Base-by-base conservation (phyloP, 176 grass and related monocot genomes). In the Musa acuminata region DNA sequence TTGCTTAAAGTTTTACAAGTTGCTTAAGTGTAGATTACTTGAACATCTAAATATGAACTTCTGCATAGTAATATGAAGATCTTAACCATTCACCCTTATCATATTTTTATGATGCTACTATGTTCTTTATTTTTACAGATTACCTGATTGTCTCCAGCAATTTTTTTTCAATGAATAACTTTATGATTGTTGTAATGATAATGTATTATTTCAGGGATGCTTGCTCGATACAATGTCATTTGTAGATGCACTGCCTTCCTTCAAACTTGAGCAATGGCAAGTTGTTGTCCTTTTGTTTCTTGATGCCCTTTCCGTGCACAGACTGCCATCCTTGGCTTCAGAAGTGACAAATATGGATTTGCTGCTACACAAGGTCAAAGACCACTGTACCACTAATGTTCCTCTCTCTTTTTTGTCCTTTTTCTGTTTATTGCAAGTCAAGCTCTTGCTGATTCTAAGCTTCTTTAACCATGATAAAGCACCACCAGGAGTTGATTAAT, bases 211-310 rank as follows among this genome's bases (percentile, higher is more conserved):
- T 49, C 79, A 99, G 95, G 88, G 84, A 2, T 79, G 53, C 24
- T 87, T 94, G 75, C 81, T 99, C 43, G 90, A 91, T 55, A 93
- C 90, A 13, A 94, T 99, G 95, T 91, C 95, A 2, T 85, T 91
- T 73, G 25, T 89, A 25, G 88, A 99, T 13, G 82, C 95, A 14
- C 77, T 94, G 66, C 95, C 90, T 66, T 69, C 84, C 35, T 80
- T 99, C 64, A 85, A 76, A 73, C 75, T 84, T 11, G 86, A 75
- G 76, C 86, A 89, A 51, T 94, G 95, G 90, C 86, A 89, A 52
- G 49, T 86, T 58, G 51, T 94, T 79, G 86, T 94, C 68, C 80
- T 94, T 69, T 24, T 91, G 25, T 81, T 99, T 70, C 82, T 99
- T 19, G 84, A 94, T 77, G 90, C 83, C 27, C 80, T 89, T 17